Conservation (phyloP, 108 stramenopile genomes). For the Discostella pseudostelligera region DNA sequence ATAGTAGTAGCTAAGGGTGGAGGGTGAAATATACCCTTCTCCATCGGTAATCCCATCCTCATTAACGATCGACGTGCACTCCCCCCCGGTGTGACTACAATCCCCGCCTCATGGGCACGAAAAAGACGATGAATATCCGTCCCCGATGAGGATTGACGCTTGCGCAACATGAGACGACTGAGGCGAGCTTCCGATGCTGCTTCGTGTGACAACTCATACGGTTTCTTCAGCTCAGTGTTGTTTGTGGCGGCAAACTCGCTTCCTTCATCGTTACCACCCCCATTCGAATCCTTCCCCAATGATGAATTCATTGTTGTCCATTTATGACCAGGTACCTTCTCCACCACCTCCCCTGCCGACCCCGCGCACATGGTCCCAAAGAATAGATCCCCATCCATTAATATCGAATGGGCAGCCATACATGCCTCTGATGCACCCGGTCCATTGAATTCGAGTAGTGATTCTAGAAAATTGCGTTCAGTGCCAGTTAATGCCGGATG, state of each 20-base stretch:
- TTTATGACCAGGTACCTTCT: neutral
- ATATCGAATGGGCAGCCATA: constrained; percentile 8
- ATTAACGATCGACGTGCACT: constrained; percentile 30
- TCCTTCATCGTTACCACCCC: neutral
- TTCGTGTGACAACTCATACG: neutral
- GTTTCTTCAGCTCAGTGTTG: neutral
- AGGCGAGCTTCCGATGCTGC: constrained; percentile 27
- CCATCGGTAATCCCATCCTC: constrained; percentile 26
- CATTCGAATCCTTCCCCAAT: neutral
- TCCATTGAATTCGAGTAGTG: constrained; percentile 18
- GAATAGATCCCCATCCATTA: constrained; percentile 35
- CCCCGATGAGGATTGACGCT: constrained; percentile 26
- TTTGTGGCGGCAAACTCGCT: too few relatives aligned
- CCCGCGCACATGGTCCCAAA: constrained; percentile 25
- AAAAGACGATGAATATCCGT: constrained; percentile 29
- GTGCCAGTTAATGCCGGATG: constrained; percentile 7
- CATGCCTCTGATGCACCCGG: constrained; percentile 30
- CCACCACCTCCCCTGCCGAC: constrained; percentile 14
- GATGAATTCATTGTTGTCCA: too few relatives aligned
- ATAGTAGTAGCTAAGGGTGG: constrained; percentile 6
- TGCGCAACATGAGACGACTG: constrained; percentile 23
- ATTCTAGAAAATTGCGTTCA: constrained; percentile 28
- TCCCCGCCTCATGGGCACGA: constrained; percentile 47
- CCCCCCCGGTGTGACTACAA: constrained; percentile 29
- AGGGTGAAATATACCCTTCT: too few relatives aligned